Evolutionary conservation across 192 early-diverging fungal genomes (phyloP).

Genomic region (Spizellomyces punctatus): DNA sequence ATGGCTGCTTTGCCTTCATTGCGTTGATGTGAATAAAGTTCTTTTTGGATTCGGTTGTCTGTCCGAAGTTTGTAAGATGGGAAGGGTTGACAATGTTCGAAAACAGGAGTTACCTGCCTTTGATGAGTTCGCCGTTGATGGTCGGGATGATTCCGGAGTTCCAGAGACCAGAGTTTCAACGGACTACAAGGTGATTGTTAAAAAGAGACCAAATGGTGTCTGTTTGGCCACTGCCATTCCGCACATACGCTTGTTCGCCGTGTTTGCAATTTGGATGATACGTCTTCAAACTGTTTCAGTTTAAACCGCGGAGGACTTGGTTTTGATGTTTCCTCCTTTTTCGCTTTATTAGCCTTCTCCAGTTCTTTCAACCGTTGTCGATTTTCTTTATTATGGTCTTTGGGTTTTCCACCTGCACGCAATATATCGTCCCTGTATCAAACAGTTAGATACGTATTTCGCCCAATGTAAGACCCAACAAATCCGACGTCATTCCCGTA

Average conservation of each 20-base stretch:
- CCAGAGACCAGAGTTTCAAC: neutral
- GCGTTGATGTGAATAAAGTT: slow-evolving; percentile 54
- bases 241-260: slow-evolving; percentile 15
- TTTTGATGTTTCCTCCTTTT: slow-evolving; percentile 30
- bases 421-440: slow-evolving; percentile 52
- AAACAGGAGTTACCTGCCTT: neutral
- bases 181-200: neutral
- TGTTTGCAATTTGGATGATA: slow-evolving; percentile 45
- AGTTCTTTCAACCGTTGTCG: slow-evolving; percentile 37
- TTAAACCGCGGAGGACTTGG: slow-evolving; percentile 52
- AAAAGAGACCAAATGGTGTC: neutral
- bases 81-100: too few relatives aligned
- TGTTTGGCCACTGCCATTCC: neutral
- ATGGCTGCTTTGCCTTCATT: slow-evolving; percentile 31
- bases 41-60: slow-evolving; percentile 29
- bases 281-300: slow-evolving; percentile 51
- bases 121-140: slow-evolving; percentile 36
- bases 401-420: slow-evolving; percentile 49
- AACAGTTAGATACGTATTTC: neutral
- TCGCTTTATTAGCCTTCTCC: slow-evolving; percentile 34
- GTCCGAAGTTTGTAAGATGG: neutral
- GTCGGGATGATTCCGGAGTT: slow-evolving; percentile 29
- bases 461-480: slow-evolving; percentile 4
- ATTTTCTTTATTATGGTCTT: slow-evolving; percentile 56
- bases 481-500: slow-evolving; percentile 8